Evolutionary conservation across 345 rosid genomes (phyloP).

Genomic region (Mangifera indica): DNA sequence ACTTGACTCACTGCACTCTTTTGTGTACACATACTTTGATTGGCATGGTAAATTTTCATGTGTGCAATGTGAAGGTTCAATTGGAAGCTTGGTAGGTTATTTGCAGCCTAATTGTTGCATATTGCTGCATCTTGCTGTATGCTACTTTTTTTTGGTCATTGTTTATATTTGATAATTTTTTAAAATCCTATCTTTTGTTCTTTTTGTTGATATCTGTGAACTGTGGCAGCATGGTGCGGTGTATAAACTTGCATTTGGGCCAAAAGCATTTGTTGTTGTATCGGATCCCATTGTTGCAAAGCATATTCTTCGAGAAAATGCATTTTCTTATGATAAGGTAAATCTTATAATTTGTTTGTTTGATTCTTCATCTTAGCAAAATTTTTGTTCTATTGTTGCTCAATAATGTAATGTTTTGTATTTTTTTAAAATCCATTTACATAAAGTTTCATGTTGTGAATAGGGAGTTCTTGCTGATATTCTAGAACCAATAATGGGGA

Average conservation of each 20-base stretch:
- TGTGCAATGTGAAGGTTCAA: neutral
- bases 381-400: neutral
- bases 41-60: neutral
- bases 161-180: constrained; percentile 8
- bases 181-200: neutral
- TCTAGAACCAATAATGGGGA: constrained; percentile 96
- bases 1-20: neutral
- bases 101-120: neutral
- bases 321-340: constrained; percentile 94
- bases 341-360: neutral
- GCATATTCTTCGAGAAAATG: constrained; percentile 80
- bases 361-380: neutral
- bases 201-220: constrained; percentile 8
- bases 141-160: neutral
- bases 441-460: constrained; percentile 18
- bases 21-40: neutral
- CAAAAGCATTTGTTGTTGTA: constrained; percentile 93
- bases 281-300: constrained; percentile 89
- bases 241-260: constrained; percentile 97
- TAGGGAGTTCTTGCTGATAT: constrained; percentile 99
- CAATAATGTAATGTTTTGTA: neutral
- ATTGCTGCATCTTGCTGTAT: neutral
- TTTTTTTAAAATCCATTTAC: constrained; percentile 9
- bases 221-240: constrained; percentile 81
- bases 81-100: neutral